A percentile compares a stretch with the other conserved stretches of the same genome.
phyloP scores from a whole-genome alignment of 2,329 filamentous ascomycete species.

The Eutypella sp. region DNA sequence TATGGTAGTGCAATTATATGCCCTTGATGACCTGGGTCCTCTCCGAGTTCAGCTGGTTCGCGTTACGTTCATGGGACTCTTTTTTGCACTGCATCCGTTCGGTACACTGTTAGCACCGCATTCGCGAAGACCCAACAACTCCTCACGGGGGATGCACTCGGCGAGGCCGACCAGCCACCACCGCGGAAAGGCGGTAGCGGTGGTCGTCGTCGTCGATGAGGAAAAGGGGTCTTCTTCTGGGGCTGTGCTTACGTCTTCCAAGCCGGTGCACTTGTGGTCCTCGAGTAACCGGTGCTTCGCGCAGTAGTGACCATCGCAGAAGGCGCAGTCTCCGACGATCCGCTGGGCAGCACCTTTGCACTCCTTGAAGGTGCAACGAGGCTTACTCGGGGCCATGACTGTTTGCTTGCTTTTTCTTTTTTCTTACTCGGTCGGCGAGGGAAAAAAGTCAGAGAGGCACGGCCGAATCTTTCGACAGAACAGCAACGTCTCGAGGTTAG shows the following conservation, averaged over 20 bases:
- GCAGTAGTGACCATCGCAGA: conserved; percentile 92
- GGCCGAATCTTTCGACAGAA: not conserved
- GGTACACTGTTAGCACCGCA: conserved; percentile 31
- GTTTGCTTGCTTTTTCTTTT: not conserved
- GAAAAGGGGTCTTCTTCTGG: conserved; percentile 15
- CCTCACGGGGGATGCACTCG: conserved; percentile 25
- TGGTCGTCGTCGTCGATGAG: conserved; percentile 8
- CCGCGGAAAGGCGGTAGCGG: conserved; percentile 10
- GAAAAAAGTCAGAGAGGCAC: not conserved
- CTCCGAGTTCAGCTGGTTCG: conserved; percentile 86
- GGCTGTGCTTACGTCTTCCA: conserved; percentile 70
- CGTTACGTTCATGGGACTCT: conserved; percentile 91
- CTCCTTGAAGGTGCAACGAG: conserved; percentile 81
- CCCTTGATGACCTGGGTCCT: conserved; percentile 91
- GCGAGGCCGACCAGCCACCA: conserved; percentile 40
- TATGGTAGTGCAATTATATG: conserved; percentile 64
- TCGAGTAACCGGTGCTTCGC: conserved; percentile 91
- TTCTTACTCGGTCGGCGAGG: not conserved
- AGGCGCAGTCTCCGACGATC: conserved; percentile 93
- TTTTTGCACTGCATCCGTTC: conserved; percentile 72
- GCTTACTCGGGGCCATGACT: conserved; percentile 67
- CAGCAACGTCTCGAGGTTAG: too few species aligned
- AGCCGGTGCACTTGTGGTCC: conserved; percentile 84
- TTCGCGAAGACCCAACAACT: conserved; percentile 22
- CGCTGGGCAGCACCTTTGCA: conserved; percentile 85